Base-by-base conservation (phyloP, 257 asterid genomes). In the Solanum boliviense region DNA sequence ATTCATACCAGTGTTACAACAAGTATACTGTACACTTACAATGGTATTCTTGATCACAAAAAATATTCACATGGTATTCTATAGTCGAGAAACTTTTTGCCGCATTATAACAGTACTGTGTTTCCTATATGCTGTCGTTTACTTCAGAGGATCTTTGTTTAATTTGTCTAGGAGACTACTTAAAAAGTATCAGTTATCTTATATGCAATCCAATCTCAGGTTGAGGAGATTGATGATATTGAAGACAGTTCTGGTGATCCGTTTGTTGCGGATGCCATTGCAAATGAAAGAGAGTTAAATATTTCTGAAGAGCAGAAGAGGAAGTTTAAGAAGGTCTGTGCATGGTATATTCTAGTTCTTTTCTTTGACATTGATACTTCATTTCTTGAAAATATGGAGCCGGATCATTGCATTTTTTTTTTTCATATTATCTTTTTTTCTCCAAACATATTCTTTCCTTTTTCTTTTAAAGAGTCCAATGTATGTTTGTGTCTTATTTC, bases 201-300 rank as follows among this genome's bases (percentile, higher is more conserved):
- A 46, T 29, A 31, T 82, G 70, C 41, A 31, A 16, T 29, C 38
- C 70, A 82, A 48, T 87, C 84, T 70, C 92, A 97, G 99, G 99
- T 97, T 87, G 99, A 97, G 94, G 99, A 97, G 94, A 97, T 97
- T 88, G 95, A 92, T 92, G 99, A 95, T 78, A 88, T 97, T 84
- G 98, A 94, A 87, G 96, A 87, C 82, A 87, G 90, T 82, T 91
- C 94, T 74, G 44, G 87, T 90, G 98, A 95, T 89, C 98, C 98
- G 73, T 94, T 96, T 91, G 89, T 94, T 60, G 98, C 98, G 5
- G 99, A 93, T 92, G 99, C 98, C 75, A 84, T 96, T 89, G 98
- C 94, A 87, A 95, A 93, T 91, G 99, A 96, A 95, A 91, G 93
- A 86, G 98, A 93, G 87, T 86, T 94, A 88, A 89, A 85, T 87